Evolutionary conservation across 306 rosid genomes (phyloP).

Genomic region (Rubus parviflorus): DNA sequence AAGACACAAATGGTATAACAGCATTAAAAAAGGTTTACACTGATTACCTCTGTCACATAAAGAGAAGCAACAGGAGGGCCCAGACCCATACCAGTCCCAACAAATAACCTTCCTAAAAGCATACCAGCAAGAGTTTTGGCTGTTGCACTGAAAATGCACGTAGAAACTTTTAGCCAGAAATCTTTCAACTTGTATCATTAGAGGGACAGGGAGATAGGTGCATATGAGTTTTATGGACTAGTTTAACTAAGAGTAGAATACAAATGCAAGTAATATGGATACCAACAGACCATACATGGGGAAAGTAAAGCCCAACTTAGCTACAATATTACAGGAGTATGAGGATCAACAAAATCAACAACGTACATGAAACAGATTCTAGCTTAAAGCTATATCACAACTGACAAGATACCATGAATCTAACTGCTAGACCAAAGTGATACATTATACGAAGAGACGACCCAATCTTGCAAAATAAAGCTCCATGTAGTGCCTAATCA

Average conservation of each 20-base stretch:
- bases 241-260: background rate
- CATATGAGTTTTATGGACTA: background rate
- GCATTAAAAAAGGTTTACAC: conserved; percentile 19
- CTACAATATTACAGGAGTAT: background rate
- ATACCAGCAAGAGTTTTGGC: conserved; percentile 84
- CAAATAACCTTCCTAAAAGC: conserved; percentile 92
- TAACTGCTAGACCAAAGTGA: background rate
- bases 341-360: background rate
- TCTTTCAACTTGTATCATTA: background rate
- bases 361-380: background rate
- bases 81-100: conserved; percentile 93
- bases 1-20: conserved; percentile 1
- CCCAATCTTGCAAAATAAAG: background rate
- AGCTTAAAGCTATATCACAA: background rate
- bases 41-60: conserved; percentile 82
- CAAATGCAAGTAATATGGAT: background rate
- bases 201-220: background rate
- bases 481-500: background rate
- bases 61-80: conserved; percentile 89
- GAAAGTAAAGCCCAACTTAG: background rate
- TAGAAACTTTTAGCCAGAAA: conserved; percentile 11
- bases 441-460: background rate
- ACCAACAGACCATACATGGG: background rate
- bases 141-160: conserved; percentile 69
- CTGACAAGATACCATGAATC: background rate